Base-by-base conservation (phyloP, 345 rosid species). In the Xanthoceras sorbifolium region DNA sequence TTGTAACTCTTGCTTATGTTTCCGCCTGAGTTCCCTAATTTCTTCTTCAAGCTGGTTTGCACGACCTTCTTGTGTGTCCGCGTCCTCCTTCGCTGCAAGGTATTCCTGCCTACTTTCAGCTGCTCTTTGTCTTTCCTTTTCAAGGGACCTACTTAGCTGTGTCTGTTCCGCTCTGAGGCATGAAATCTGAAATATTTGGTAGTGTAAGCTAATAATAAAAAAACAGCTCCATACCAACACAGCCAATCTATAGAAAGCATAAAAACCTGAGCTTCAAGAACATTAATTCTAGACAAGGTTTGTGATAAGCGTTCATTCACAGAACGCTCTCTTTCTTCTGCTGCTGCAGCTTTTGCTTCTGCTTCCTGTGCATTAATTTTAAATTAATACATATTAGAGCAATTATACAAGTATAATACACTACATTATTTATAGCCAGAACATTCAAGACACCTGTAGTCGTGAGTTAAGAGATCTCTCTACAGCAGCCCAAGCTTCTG, bases 101-200 rank as follows among this genome's bases (percentile, higher is more conserved):
- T 90, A 97, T 74, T 97, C 99, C 78, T 97, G 98, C 81, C 98
- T 88, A 84, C 89, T 92, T 80, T 94, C 98, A 84, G 97, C 92
- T 38, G 99, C 98, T 84, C 98, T 88, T 80, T 94, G 97, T 80
- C 99, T 90, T 85, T 97, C 99, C 87, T 92, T 97, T 80, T 97
- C 99, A 28, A 97, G 94, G 29, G 99, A 92, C 92, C 84, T 92
- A 74, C 91, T 88, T 82, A 94, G 82, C 85, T 97, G 99, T 60
- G 91, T 86, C 85, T 94, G 98, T 71, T 97, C 99, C 25, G 98
- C 94, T 86, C 98, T 89, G 70, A 92, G 92, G 79, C 99, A 97
- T 40, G 99, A 89, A 86, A 94, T 93, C 99, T 97, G 86, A 69
- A 81, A 82, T 15, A 82, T 36, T 80, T 40, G 70, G 62, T 18